phyloP scores from a whole-genome alignment of 2,329 filamentous ascomycete genomes.

The Paecilomyces formosus region DNA sequence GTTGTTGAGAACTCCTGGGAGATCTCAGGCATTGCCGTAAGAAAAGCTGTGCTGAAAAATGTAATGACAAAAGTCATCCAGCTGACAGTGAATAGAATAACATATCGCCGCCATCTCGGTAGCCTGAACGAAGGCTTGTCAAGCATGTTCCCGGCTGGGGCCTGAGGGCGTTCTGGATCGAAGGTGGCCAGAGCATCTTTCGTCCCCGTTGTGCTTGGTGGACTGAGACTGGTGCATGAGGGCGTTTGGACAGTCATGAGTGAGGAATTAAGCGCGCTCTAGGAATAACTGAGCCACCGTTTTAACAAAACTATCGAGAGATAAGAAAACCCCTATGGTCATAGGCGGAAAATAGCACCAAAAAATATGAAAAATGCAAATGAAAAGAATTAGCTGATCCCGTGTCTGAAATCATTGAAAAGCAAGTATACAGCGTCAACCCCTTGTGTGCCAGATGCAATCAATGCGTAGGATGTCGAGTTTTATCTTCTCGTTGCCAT shows the following conservation, averaged over 20 bases:
- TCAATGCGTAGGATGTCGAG: neutral
- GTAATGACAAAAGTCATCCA: slow-evolving; percentile 36
- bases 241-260: neutral
- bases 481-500: neutral
- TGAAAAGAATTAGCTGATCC: neutral
- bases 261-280: neutral
- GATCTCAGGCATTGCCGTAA: slow-evolving; percentile 35
- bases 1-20: slow-evolving; percentile 29
- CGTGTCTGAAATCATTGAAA: neutral
- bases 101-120: slow-evolving; percentile 30
- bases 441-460: neutral
- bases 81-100: slow-evolving; percentile 35
- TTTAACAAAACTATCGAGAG: neutral
- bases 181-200: neutral
- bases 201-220: neutral
- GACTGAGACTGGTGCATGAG: neutral
- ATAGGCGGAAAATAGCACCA: neutral
- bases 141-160: neutral
- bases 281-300: neutral
- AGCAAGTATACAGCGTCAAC: neutral
- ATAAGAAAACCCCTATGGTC: neutral
- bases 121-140: neutral
- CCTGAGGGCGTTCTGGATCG: neutral
- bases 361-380: neutral
- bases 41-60: slow-evolving; percentile 36